phyloP scores from a whole-genome alignment of 2,329 filamentous ascomycete genomes.

The Cytospora schulzeri region DNA sequence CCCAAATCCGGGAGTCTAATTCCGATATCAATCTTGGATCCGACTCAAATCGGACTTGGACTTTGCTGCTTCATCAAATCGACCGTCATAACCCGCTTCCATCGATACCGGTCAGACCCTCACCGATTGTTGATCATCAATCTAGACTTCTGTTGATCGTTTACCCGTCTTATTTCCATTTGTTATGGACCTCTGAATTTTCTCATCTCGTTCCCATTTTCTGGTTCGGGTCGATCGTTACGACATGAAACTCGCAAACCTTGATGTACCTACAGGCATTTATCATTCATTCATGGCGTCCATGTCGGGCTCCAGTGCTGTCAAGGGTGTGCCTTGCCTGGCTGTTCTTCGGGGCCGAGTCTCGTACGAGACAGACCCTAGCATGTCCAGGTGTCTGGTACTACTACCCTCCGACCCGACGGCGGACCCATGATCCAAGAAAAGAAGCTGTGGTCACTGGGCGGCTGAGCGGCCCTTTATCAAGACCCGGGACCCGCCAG shows the following conservation, averaged over 20 bases:
- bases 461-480: background rate
- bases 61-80: background rate
- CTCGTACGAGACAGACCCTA: conserved; percentile 6
- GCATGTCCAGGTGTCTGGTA: background rate
- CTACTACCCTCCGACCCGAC: background rate
- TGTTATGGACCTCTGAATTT: background rate
- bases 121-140: background rate
- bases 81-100: background rate
- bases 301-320: background rate
- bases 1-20: no score
- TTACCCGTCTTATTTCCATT: background rate
- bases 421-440: background rate
- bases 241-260: conserved; percentile 5
- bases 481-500: conserved; percentile 6
- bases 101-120: background rate
- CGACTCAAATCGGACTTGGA: no score
- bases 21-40: no score
- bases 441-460: background rate
- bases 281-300: no score
- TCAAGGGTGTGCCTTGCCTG: background rate
- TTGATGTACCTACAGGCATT: background rate
- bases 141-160: background rate
- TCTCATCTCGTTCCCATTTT: background rate
- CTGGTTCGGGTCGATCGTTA: background rate
- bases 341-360: conserved; percentile 10